Evolutionary conservation across 805 yeast species (phyloP), one percentile per base, ranked within the genome.

Genomic region (Candida coquimbonensis): DNA sequence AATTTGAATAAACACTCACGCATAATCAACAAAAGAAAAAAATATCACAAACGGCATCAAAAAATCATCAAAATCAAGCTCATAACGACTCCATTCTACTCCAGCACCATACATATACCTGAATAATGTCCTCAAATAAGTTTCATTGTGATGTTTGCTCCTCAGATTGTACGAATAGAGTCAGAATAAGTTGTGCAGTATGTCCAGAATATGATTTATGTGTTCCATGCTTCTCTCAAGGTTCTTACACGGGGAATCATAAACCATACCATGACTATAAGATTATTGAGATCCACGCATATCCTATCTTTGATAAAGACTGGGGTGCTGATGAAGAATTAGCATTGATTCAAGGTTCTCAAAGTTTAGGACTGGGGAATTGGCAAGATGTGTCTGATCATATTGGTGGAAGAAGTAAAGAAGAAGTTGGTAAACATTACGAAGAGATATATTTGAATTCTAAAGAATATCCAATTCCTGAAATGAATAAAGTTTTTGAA

Each of bases 301-400:
- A 87, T 60, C 99, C 99, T 0, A 86, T 95, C 9, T 83, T 95
- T 54, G 85, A 80, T 43, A 78, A 75, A 46, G 90, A 83, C 46
- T 93, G 99, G 98, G 99, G 99, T 34, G 99, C 99, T 1, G 99
- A 93, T 67, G 99, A 93, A 64, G 99, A 93, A 65, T 61, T 90
- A 46, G 72, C 87, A 31, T 69, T 93, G 48, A 77, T 95, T 13
- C 96, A 89, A 63, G 98, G 97, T 9, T 83, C 95, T 38, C 96
- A 93, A 64, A 83, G 87, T 9, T 75, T 78, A 39, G 99, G 99
- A 0, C 63, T 93, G 45, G 99, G 99, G 3, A 89, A 90, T 62
- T 93, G 99, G 99, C 96, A 87, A 59, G 99, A 93, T 63, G 79
- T 95, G n/a, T 84, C 96, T 11, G 98, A 93, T 60, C 96, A 87